A percentile compares a stretch with the other conserved stretches of the same genome.
phyloP scores from a whole-genome alignment of 2,329 filamentous ascomycete species.

The Penicillium sp. region DNA sequence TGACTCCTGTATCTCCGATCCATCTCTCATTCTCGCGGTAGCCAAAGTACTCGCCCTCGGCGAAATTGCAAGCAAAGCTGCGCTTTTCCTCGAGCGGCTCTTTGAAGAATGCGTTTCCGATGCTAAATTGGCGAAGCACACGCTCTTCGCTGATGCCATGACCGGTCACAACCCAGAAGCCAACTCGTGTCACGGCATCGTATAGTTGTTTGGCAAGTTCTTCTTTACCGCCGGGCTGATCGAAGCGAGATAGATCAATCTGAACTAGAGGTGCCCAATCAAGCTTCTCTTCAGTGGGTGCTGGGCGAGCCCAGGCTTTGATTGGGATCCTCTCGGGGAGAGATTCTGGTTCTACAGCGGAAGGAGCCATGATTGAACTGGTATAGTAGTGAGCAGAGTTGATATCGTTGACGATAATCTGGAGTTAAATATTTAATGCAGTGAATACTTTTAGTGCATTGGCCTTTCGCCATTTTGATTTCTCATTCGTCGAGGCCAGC shows the following conservation, averaged over 20 bases:
- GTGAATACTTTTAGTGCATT: not conserved
- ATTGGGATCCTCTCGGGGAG: conserved; percentile 10
- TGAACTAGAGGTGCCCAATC: conserved; percentile 58
- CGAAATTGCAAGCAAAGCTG: conserved; percentile 32
- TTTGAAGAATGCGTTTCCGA: conserved; percentile 31
- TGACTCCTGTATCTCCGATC: conserved; percentile 40
- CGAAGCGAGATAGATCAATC: conserved; percentile 58
- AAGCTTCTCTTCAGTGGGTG: conserved; percentile 23
- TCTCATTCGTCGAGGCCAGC: not conserved
- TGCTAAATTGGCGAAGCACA: conserved; percentile 30
- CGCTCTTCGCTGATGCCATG: conserved; percentile 26
- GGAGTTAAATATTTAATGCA: not conserved
- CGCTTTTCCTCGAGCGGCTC: conserved; percentile 28
- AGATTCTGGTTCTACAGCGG: conserved; percentile 19
- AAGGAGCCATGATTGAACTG: conserved; percentile 20
- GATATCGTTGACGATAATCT: not conserved
- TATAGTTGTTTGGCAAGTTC: conserved; percentile 56
- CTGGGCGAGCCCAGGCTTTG: conserved; percentile 32
- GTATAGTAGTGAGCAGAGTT: not conserved
- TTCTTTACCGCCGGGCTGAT: conserved; percentile 57
- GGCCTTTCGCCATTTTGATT: not conserved
- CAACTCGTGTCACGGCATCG: conserved; percentile 49
- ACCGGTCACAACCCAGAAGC: conserved; percentile 32
- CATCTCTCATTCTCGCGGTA: conserved; percentile 37
- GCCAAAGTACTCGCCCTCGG: conserved; percentile 35